A percentile compares a stretch with the other conserved stretches of the same genome.
Evolutionary conservation across 2,329 filamentous ascomycete species (phyloP).

Genomic region (Stemphylium vesicarium): DNA sequence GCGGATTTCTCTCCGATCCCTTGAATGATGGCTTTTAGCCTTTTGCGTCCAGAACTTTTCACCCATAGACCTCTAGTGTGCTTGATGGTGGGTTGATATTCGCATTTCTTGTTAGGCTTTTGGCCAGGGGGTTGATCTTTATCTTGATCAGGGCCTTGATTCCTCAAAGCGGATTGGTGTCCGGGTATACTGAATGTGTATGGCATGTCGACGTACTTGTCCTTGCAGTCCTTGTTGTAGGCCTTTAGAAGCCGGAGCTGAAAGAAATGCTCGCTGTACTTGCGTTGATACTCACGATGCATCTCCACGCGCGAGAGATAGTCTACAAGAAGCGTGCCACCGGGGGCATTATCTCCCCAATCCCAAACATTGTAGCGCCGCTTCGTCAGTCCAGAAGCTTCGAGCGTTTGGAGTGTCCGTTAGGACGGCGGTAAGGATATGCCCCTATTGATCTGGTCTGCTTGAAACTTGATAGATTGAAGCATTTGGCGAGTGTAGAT

Average conservation of each 20-base stretch:
- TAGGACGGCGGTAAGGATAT: background rate
- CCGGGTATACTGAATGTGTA: background rate
- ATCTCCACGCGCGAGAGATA: constrained; percentile 15
- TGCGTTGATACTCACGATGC: constrained; percentile 7
- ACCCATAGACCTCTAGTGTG: constrained; percentile 2
- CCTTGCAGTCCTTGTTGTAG: background rate
- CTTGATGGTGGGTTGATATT: too few relatives aligned
- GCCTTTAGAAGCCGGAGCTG: background rate
- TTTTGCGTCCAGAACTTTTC: background rate
- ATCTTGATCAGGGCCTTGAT: too few relatives aligned
- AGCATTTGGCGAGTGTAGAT: constrained; percentile 5
- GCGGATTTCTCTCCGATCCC: background rate
- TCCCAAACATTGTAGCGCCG: constrained; percentile 1
- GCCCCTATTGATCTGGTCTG: background rate
- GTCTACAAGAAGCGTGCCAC: background rate
- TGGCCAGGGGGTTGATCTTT: too few relatives aligned
- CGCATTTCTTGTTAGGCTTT: too few relatives aligned
- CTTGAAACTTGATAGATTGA: background rate
- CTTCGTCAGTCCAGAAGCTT: background rate
- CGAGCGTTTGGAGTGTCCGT: background rate
- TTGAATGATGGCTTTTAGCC: background rate
- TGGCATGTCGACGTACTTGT: constrained; percentile 1
- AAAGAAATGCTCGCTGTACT: background rate
- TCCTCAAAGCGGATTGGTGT: too few relatives aligned
- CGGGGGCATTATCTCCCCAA: background rate